Base-by-base conservation (phyloP, 495 filamentous ascomycete genomes). In the Aspergillus sclerotiicarbonarius region DNA sequence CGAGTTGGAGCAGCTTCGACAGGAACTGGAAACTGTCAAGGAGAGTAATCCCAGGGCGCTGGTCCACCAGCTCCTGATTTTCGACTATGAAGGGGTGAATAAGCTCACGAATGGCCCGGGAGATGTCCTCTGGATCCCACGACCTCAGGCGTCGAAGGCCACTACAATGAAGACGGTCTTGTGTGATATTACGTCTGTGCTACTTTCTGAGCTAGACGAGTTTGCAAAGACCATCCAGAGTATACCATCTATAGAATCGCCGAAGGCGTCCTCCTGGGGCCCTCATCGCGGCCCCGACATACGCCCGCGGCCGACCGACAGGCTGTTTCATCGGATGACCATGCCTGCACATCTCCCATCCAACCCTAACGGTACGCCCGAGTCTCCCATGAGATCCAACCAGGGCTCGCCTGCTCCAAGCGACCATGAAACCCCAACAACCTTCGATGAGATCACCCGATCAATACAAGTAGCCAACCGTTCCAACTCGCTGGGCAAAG, bases 111-210 rank as follows among this genome's bases (percentile, higher is more conserved):
- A 74, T 72, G 73, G 75, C 21, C 71, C 80, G 32, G 70, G 77
- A 29, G 76, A 75, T 63, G 71, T 95, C 32, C 76, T 89, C 35
- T 80, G 85, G 51, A 84, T 98, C 15, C 92, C 91, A n/a, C 81
- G 86, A 0, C 77, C 78, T 16, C 80, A 87, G 55, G 78, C 84
- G 18, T 90, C 85, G 33, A 89, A 86, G 68, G 82, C 85, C 45
- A 95, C 91, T n/a, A 96, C 90, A 4, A 92, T 96, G 78, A 96
- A 94, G 71, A 96, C 91, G 3, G 83, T 96, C 60, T 87, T 98
- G 80, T 96, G 94, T 67, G 92, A 97, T 71, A 83, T 96, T 47
- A 93, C 91, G 5, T 87, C 90, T 18, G 65, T 88, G 16, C 73
- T 99, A 39, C 79, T 99, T 20, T 90, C 88, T 9, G 93, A 97